Conservation (phyloP, 2,329 filamentous ascomycete species). For the Aspergillus aculeatus region DNA sequence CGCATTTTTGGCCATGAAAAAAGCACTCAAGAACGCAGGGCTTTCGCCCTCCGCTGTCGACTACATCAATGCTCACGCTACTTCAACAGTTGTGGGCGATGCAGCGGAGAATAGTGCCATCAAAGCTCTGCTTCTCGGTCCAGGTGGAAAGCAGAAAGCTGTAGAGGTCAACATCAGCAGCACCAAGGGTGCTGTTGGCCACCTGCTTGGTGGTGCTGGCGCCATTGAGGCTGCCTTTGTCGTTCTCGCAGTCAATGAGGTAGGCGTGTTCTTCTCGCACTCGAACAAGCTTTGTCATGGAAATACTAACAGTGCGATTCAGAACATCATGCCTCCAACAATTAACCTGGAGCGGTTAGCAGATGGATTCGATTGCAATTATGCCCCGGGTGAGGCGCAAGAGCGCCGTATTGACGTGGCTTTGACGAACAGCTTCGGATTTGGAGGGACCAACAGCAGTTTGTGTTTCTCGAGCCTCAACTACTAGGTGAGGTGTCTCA, state of each 20-base stretch:
- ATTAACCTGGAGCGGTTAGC: constrained; percentile 72
- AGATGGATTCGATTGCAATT: constrained; percentile 74
- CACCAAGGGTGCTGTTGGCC: constrained; percentile 89
- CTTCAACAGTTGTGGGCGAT: constrained; percentile 82
- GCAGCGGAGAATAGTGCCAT: constrained; percentile 84
- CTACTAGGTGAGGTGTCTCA: not conserved
- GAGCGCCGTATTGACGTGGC: constrained; percentile 69
- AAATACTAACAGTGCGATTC: constrained; percentile 6
- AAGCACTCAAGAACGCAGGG: constrained; percentile 70
- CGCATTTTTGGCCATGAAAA: constrained; percentile 79
- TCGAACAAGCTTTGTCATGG: not conserved
- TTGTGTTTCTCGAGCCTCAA: constrained; percentile 63
- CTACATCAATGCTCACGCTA: constrained; percentile 96
- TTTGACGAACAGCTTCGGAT: constrained; percentile 94
- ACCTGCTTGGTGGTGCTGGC: constrained; percentile 86
- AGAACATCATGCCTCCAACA: constrained; percentile 82
- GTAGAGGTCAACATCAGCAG: constrained; percentile 78
- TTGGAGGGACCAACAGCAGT: constrained; percentile 92
- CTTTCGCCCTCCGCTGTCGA: constrained; percentile 70
- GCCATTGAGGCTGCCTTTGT: constrained; percentile 87
- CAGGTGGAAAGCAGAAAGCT: constrained; percentile 62
- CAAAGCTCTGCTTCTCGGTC: constrained; percentile 70
- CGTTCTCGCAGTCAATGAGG: constrained; percentile 74
- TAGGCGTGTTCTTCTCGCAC: constrained; percentile 44
- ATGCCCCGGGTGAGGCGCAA: constrained; percentile 72